Conservation (phyloP, 371 early-diverging fungal genomes). For the Saksenaea oblongispora region DNA sequence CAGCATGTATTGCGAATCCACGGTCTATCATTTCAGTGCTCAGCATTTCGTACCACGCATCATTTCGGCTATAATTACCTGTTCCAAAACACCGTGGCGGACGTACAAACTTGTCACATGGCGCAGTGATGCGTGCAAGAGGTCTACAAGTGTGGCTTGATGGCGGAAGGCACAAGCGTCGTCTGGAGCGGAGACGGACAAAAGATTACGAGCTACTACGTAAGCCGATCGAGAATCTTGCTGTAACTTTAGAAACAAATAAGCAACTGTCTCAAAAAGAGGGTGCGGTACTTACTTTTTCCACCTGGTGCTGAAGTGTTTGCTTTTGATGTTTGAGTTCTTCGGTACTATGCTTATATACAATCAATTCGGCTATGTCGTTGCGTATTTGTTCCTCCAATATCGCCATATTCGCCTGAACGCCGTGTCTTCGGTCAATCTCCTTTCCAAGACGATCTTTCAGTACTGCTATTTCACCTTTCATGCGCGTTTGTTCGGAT, state of each 20-base stretch:
- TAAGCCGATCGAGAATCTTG: not conserved
- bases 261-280: not conserved
- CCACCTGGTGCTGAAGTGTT: not conserved
- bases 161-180: not conserved
- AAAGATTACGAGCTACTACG: not conserved
- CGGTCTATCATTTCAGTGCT: not conserved
- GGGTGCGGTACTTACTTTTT: not conserved
- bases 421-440: constrained; percentile 8
- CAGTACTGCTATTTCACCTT: constrained; percentile 7
- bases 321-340: not conserved
- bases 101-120: constrained; percentile 2
- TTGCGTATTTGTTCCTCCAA: not conserved
- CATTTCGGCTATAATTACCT: not conserved
- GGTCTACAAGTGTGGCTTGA: not conserved
- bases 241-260: not conserved
- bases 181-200: not conserved
- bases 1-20: not conserved
- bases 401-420: not conserved
- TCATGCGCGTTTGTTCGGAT: not conserved
- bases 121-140: not conserved
- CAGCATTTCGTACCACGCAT: not conserved
- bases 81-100: not conserved
- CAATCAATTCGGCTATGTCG: not conserved
- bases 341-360: not conserved
- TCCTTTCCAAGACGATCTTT: constrained; percentile 14